Base-by-base conservation (phyloP, 805 yeast genomes). In the Blastobotrys terrestris region DNA sequence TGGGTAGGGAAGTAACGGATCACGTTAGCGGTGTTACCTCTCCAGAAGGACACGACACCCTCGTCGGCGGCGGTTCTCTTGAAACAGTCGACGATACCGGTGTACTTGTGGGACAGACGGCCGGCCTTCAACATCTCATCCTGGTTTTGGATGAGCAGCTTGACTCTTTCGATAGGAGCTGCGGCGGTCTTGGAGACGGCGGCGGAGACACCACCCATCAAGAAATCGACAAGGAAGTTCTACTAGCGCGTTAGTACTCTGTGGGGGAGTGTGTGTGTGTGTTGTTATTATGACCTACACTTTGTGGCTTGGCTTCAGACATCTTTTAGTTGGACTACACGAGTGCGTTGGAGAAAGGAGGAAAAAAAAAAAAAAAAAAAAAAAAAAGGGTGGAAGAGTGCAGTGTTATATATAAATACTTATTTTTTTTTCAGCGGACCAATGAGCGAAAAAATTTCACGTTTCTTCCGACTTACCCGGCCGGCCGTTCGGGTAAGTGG, bases 1-100 rank as follows among this genome's bases (percentile, higher is more conserved):
- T 90, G 97, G 75, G 97, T 91, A 76, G 97, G 97, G 95, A 90
- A 90, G 84, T 91, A 90, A 82, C 97, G 87, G 80, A 90, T 85
- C 73, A 90, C 97, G 78, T 90, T 90, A 70, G 97, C 97, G 63
- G 97, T 91, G 91, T 90, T 90, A 83, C 97, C 97, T 86, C 97
- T 86, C 97, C 97, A 90, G 92, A 90, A 89, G 60, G 97, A 77
- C 63, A 77, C 80, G 60, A 87, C 69, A 84, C 97, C 97, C 80
- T 90, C 97, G 65, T 85, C 88, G 66, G 87, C 85, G 62, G 91
- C 85, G 65, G 97, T 91, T 83, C 97, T 87, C 69, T 72, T 82
- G 95, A 91, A 90, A 80, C 96, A 88, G 72, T 90, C 97, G 60
- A 66, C 77, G 62, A 90, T 91, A 87, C 97, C 97, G 63, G 77